These are phyloP conservation scores for Cyclotella choctawhatcheeana DNA, from an alignment of 108 stramenopile species.

Conservation along the genomic window DNA sequence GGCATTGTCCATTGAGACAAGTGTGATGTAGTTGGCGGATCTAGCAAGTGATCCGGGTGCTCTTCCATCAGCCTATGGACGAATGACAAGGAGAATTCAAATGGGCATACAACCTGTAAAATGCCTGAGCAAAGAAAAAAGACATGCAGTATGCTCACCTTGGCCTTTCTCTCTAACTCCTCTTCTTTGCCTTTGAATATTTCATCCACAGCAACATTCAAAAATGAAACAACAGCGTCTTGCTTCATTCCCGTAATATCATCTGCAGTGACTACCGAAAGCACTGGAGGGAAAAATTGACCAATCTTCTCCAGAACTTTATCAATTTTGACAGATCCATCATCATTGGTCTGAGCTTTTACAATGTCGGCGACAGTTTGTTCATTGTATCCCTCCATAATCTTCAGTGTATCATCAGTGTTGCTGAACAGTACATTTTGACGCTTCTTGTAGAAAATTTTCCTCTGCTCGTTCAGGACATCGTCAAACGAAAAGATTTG, in stretches of 20 bases:
- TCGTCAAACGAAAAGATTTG: conserved; percentile 89
- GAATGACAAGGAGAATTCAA: not conserved
- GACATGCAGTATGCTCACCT: conserved; percentile 19
- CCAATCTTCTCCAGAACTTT: conserved; percentile 81
- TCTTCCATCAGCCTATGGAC: conserved; percentile 51
- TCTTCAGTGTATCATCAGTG: conserved; percentile 61
- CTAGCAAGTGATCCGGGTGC: conserved; percentile 69
- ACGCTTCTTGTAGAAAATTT: conserved; percentile 74
- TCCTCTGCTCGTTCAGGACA: conserved; percentile 79
- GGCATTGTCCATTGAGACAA: conserved; percentile 90
- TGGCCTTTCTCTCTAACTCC: conserved; percentile 64
- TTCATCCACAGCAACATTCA: conserved; percentile 75
- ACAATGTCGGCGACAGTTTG: conserved; percentile 78
- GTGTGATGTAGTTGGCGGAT: conserved; percentile 87
- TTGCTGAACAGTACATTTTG: conserved; percentile 62
- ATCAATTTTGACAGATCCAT: conserved; percentile 61
- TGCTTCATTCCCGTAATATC: conserved; percentile 61
- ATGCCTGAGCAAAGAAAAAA: not conserved
- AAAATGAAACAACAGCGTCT: conserved; percentile 56
- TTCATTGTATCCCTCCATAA: conserved; percentile 71
- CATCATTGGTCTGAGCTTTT: conserved; percentile 70
- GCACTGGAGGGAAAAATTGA: conserved; percentile 85
- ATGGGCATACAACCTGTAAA: no score
- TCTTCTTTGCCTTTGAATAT: conserved; percentile 66
- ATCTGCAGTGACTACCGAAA: conserved; percentile 47